Percentiles rank a stretch among this genome's conserved stretches.
Conservation (phyloP, 805 yeast species). For the Lipomyces yamadae region DNA sequence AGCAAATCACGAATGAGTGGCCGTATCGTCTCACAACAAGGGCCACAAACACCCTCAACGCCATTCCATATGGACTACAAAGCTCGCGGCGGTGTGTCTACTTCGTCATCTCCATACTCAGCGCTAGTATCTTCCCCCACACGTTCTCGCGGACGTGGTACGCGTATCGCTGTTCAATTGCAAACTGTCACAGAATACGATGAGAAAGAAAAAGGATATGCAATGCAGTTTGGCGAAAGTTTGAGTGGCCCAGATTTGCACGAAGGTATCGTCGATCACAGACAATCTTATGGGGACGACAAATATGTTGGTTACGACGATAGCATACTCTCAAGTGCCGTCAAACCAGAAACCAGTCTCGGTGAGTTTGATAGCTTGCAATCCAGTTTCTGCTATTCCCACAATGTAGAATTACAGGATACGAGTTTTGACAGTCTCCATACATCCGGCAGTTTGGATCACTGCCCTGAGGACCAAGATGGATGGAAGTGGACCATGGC, state of each 20-base stretch:
- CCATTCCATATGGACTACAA: constrained; percentile 1
- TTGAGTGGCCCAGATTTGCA: background rate
- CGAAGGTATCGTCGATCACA: background rate
- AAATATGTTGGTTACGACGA: background rate
- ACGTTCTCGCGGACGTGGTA: background rate
- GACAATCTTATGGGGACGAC: background rate
- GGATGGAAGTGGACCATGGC: constrained; percentile 5
- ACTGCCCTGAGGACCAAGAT: background rate
- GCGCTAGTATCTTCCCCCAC: constrained; percentile 1
- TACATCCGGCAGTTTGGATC: constrained; percentile 2
- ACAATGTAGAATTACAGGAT: background rate
- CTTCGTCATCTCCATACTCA: constrained; percentile 6
- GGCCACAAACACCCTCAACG: background rate
- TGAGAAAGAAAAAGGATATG: background rate
- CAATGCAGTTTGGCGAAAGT: background rate
- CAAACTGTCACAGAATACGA: background rate
- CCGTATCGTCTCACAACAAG: background rate
- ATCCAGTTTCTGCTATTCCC: background rate
- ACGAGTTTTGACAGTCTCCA: constrained; percentile 7
- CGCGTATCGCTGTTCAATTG: background rate
- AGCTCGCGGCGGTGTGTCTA: background rate
- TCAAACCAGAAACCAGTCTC: background rate
- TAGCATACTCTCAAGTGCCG: background rate
- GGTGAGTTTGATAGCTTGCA: background rate
- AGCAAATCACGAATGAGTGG: background rate